A percentile compares a stretch with the other conserved stretches of the same genome.
phyloP scores from a whole-genome alignment of 148 eudicot genomes.

The Simmondsia chinensis region DNA sequence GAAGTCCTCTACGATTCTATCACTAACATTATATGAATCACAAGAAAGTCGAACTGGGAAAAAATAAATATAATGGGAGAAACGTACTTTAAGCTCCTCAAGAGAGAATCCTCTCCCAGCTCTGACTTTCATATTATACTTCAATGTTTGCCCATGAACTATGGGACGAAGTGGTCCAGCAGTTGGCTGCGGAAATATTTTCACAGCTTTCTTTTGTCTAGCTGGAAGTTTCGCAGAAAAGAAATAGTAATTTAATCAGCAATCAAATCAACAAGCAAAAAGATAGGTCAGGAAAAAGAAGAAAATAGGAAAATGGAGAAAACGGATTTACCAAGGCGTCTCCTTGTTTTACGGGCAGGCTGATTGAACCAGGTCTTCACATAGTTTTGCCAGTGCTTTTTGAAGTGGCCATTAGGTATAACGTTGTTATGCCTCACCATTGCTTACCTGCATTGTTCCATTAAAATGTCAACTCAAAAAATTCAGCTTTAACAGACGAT shows the following conservation, averaged over 20 bases:
- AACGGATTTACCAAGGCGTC: constrained; percentile 38
- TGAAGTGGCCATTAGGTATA: constrained; percentile 48
- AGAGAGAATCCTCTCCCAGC: constrained; percentile 52
- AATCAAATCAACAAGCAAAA: background rate
- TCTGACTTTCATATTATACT: constrained; percentile 55
- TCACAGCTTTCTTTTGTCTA: constrained; percentile 56
- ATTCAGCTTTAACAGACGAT: no score
- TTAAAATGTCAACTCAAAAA: no score
- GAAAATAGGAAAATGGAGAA: no score
- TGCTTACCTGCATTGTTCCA: constrained; percentile 36
- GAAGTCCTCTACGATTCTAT: no score
- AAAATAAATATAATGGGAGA: background rate
- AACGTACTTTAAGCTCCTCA: constrained; percentile 43
- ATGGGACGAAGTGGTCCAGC: constrained; percentile 54
- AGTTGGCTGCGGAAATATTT: constrained; percentile 39
- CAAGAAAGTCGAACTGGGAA: no score
- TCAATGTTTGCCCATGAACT: constrained; percentile 58
- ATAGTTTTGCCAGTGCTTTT: constrained; percentile 65
- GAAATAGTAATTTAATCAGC: background rate
- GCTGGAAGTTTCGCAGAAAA: constrained; percentile 25
- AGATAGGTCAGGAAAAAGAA: no score
- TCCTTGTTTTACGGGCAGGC: constrained; percentile 53
- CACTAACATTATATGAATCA: no score
- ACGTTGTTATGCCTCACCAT: constrained; percentile 60
- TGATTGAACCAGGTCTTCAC: constrained; percentile 61